Evolutionary conservation across 352 stramenopile species (phyloP).

Genomic region (Phytophthora ramorum): DNA sequence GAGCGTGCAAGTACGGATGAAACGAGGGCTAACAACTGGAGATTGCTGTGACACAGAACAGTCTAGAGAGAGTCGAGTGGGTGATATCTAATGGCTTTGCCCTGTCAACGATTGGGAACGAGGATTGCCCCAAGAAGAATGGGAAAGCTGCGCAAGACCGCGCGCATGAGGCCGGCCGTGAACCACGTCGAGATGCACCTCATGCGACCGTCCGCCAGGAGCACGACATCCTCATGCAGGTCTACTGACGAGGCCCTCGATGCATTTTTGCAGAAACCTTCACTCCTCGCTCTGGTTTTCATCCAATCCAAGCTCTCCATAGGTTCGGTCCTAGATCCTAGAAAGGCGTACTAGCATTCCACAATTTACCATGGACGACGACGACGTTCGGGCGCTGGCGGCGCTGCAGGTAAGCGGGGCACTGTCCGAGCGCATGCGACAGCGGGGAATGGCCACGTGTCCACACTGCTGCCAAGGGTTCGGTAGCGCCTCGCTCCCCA

Average conservation of each 20-base stretch:
- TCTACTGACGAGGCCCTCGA: too few species aligned
- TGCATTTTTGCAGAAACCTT: background rate
- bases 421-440: conserved; percentile 23
- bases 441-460: conserved; percentile 44
- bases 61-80: background rate
- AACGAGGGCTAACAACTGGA: background rate
- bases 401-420: conserved; percentile 29
- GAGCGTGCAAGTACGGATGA: background rate
- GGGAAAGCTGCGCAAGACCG: too few species aligned
- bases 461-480: conserved; percentile 68
- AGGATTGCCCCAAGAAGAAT: background rate
- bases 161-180: too few species aligned
- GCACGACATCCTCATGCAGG: too few species aligned
- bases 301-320: conserved; percentile 8
- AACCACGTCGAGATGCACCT: too few species aligned
- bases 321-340: background rate
- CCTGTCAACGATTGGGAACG: background rate
- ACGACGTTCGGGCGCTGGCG: conserved; percentile 46
- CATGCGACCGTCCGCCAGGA: too few species aligned
- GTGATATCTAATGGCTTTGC: background rate
- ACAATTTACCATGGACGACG: conserved; percentile 35
- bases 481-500: conserved; percentile 62
- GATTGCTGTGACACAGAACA: conserved; percentile 2
- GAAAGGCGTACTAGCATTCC: background rate
- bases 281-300: conserved; percentile 3